Base-by-base conservation (phyloP, 2,329 filamentous ascomycete genomes). In the Clarireedia homoeocarpa region DNA sequence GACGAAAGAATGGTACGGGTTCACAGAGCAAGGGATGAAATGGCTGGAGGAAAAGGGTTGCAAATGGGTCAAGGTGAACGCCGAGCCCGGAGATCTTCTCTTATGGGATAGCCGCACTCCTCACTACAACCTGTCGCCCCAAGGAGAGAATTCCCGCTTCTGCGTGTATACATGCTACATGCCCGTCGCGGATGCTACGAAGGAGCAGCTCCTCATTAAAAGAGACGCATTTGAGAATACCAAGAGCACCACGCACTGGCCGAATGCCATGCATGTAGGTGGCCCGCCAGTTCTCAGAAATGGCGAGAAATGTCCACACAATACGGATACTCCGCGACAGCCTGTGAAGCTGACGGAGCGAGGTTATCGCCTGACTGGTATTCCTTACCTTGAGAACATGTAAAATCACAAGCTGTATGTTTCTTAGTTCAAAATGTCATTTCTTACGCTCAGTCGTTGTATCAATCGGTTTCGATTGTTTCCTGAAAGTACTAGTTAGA, bases 91-190 rank as follows among this genome's bases (percentile, higher is more conserved):
- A 1, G 71, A 73, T 55, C 60, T 73, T 17, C 65, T 71, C 47
- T 52, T 73, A 0, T 74, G 72, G 72, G 72, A 74, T 58, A 17
- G n/a, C 7, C 15, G 39, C 6, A 42, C 39, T 7, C n/a, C 20
- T 6, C 39, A 42, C 20, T 42, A 42, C 9, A 42, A 42, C 20
- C n/a, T 42, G 9, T 20, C 20, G 15, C 39, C 39, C 9, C n/a
- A 42, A 67, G 63, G 38, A 67, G 71, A 4, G 69, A 66, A 2
- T 63, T 70, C 68, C 30, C 65, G 71, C 1, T 69, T 71, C 6
- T 67, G 66, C 5, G 64, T 72, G 12, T 75, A 75, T 54, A 72
- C 73, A 0, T 73, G 68, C 47, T 73, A 67, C 52, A 68, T 69
- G 54, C 71, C 71, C 1, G 71, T 70, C 1, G 57, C 56, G 1